phyloP scores from a whole-genome alignment of 352 stramenopile species.

The Pythium phragmiticola region DNA sequence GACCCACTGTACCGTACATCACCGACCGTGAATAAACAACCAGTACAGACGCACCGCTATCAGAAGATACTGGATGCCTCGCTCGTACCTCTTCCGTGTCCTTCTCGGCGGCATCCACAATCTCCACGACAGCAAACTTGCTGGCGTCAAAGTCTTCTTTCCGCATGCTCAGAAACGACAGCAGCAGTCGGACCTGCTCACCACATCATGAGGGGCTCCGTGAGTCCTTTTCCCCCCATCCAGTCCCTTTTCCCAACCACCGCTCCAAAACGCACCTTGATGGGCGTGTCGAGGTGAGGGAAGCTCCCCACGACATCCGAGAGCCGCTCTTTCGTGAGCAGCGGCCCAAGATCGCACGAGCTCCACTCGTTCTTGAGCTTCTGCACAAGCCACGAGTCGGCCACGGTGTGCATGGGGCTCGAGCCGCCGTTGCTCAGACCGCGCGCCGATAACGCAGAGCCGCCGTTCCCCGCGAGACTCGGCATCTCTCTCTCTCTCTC shows the following conservation, averaged over 20 bases:
- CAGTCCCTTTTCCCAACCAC: neutral
- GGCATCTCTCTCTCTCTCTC: neutral
- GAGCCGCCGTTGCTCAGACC: slow-evolving; percentile 6
- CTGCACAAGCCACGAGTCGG: slow-evolving; percentile 68
- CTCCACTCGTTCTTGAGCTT: slow-evolving; percentile 80
- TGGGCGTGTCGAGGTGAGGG: slow-evolving; percentile 53
- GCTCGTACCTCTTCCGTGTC: slow-evolving; percentile 50
- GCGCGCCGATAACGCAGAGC: slow-evolving; percentile 1
- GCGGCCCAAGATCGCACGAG: slow-evolving; percentile 57
- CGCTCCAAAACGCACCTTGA: slow-evolving; percentile 41
- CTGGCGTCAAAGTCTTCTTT: slow-evolving; percentile 48
- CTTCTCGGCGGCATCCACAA: slow-evolving; percentile 53
- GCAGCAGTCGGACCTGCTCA: slow-evolving; percentile 44
- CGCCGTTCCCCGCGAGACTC: slow-evolving; percentile 10
- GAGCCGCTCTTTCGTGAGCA: slow-evolving; percentile 62
- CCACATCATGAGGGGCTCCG: neutral
- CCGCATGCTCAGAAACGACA: slow-evolving; percentile 66
- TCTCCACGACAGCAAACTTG: slow-evolving; percentile 45
- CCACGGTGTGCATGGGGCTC: slow-evolving; percentile 4
- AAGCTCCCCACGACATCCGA: slow-evolving; percentile 60
- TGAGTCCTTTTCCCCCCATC: neutral
- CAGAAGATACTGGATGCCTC: neutral
- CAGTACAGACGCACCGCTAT: neutral
- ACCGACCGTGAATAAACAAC: neutral
- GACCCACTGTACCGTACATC: slow-evolving; percentile 43